Base-by-base conservation (phyloP, 805 yeast genomes). In the Blastobotrys robertii region DNA sequence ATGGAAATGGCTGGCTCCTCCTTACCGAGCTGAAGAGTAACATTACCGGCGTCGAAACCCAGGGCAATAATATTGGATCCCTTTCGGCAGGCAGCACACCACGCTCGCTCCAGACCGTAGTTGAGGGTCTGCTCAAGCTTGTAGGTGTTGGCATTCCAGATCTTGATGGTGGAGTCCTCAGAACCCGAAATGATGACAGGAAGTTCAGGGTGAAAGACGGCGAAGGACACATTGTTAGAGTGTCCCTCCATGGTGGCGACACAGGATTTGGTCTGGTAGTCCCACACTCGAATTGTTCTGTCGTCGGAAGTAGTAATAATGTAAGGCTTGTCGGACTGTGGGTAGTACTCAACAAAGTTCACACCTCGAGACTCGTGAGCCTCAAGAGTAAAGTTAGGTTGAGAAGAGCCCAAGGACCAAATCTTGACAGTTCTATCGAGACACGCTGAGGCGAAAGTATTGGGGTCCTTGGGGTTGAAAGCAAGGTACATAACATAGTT, bases 361-460 rank as follows among this genome's bases (percentile, higher is more conserved):
- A 87, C 97, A 52, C 97, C 97, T 59, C 84, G 86, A 38, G 84
- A 75, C 52, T 84, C 95, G 57, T 90, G 96, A 6, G 97, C 95
- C 25, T 75, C 72, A 57, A 92, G 70, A 2, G 98, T 88, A 68
- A 84, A 90, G 66, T 92, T 94, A 48, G 98, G 95, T 30, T 74
- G 74, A 15, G 81, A 65, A 41, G 90, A 81, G 30, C 95, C 95
- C 53, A 92, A 67, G 1, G 94, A 83, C 99, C 99, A 92, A 50
- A 92, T 83, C 64, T 90, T 92, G 45, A 92, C 95, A 13, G 97
- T 88, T 56, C 94, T 81, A 65, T 92, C 99, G 56, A 92, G 72
- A 68, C 95, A 88, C 10, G 95, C 96, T 11, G 96, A 83, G 1
- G 97, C 99, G 73, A 92, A 92, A 33, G 97, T 90, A 66, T 83